phyloP scores from a whole-genome alignment of 352 stramenopile species.

The Phytophthora sp. region DNA sequence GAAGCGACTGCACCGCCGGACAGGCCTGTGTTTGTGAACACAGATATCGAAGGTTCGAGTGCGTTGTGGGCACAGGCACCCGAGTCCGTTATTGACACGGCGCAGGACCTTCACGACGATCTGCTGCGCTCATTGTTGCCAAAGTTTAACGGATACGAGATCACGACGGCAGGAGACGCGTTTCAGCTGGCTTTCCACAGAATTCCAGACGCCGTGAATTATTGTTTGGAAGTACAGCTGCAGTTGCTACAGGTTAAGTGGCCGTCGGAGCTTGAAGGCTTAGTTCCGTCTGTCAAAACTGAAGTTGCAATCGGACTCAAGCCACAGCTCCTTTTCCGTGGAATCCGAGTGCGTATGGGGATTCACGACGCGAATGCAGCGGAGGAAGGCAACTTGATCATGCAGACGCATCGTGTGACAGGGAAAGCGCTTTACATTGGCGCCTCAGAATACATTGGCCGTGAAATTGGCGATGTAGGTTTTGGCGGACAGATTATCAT shows the following conservation, averaged over 20 bases:
- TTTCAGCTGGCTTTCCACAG: constrained; percentile 81
- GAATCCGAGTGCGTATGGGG: constrained; percentile 78
- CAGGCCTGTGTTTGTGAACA: constrained; percentile 76
- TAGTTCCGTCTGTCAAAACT: constrained; percentile 63
- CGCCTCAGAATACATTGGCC: constrained; percentile 64
- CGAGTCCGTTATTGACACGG: constrained; percentile 61
- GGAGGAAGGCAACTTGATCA: constrained; percentile 59
- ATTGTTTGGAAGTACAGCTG: constrained; percentile 73
- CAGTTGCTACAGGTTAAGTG: constrained; percentile 64
- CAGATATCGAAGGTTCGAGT: constrained; percentile 81
- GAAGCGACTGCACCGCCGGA: constrained; percentile 39
- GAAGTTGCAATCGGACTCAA: constrained; percentile 54
- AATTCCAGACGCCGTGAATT: constrained; percentile 63
- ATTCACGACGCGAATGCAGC: constrained; percentile 66
- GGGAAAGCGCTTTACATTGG: constrained; percentile 73
- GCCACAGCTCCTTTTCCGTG: constrained; percentile 57
- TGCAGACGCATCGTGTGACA: constrained; percentile 66
- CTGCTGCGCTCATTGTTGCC: constrained; percentile 55
- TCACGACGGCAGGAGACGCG: constrained; percentile 73
- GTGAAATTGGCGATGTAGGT: constrained; percentile 68
- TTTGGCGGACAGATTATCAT: constrained; percentile 75
- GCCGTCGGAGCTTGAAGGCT: constrained; percentile 56
- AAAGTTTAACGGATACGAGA: constrained; percentile 74
- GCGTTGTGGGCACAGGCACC: constrained; percentile 66
- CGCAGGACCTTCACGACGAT: constrained; percentile 70